phyloP scores from a whole-genome alignment of 2,329 filamentous ascomycete species.

The Talaromyces sp. region DNA sequence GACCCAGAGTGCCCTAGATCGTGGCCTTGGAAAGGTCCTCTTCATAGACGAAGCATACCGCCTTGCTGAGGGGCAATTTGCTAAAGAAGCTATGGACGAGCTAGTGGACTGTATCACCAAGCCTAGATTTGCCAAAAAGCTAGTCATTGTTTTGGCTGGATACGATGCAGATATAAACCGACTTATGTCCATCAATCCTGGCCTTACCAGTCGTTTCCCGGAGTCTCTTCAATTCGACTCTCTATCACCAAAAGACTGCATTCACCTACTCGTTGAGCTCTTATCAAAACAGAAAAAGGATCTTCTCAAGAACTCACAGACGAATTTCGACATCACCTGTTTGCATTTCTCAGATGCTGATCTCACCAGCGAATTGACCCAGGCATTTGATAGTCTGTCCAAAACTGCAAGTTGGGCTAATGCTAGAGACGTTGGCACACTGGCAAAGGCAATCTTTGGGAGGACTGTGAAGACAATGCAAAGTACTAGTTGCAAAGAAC shows the following conservation, averaged over 20 bases:
- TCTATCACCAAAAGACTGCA: constrained; percentile 42
- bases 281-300: constrained; percentile 20
- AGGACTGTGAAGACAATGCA: constrained; percentile 16
- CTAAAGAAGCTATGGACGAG: constrained; percentile 52
- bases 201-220: constrained; percentile 62
- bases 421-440: constrained; percentile 56
- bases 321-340: constrained; percentile 19
- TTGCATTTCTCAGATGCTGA: constrained; percentile 19
- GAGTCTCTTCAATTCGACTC: constrained; percentile 55
- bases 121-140: constrained; percentile 52
- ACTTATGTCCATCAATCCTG: constrained; percentile 58
- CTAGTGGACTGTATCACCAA: constrained; percentile 53
- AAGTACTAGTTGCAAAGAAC: not conserved
- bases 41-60: constrained; percentile 71
- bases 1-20: constrained; percentile 56
- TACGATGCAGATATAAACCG: constrained; percentile 64
- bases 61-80: constrained; percentile 54
- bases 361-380: constrained; percentile 14
- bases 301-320: constrained; percentile 14
- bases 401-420: constrained; percentile 55
- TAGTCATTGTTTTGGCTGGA: constrained; percentile 66
- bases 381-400: constrained; percentile 39
- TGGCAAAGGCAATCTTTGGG: constrained; percentile 50
- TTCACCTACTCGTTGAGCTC: constrained; percentile 39
- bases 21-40: constrained; percentile 60